Conservation (phyloP, 2,329 filamentous ascomycete species). For the Cadophora sp. region DNA sequence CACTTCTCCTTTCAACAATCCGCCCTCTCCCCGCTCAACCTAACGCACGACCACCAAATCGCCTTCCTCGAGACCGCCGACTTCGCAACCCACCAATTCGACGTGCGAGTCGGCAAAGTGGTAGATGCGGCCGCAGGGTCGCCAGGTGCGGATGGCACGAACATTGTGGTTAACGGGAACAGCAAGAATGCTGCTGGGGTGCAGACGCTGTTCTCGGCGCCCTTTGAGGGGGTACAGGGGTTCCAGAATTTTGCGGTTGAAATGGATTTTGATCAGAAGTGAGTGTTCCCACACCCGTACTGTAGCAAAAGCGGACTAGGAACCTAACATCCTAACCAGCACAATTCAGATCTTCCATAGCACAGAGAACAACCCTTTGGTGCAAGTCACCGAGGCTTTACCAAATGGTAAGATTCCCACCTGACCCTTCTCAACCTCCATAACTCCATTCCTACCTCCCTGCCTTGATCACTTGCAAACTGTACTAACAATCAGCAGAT, state of each 20-base stretch:
- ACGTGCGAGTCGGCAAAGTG: constrained; percentile 56
- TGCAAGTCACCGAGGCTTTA: constrained; percentile 52
- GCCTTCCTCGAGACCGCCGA: constrained; percentile 55
- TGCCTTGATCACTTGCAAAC: no score
- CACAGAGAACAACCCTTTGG: constrained; percentile 51
- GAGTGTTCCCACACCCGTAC: constrained; percentile 33
- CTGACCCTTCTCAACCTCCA: no score
- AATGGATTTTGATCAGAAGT: constrained; percentile 62
- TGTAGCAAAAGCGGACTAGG: no score
- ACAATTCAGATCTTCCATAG: constrained; percentile 64
- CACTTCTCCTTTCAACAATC: constrained; percentile 65
- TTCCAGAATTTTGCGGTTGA: constrained; percentile 67
- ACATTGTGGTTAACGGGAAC: constrained; percentile 18
- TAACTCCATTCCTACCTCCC: no score
- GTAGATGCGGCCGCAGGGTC: constrained; percentile 51
- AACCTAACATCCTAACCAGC: constrained; percentile 42
- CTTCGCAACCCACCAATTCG: constrained; percentile 57
- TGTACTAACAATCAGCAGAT: constrained; percentile 14
- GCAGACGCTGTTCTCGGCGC: constrained; percentile 52
- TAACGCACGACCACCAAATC: constrained; percentile 65
- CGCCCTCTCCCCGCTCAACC: constrained; percentile 56
- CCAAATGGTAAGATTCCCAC: constrained; percentile 12
- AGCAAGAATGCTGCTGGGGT: constrained; percentile 7
- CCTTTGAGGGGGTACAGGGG: constrained; percentile 50
- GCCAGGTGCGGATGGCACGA: constrained; percentile 2